These are phyloP conservation scores for Avena eriantha DNA, from an alignment of 176 grass and related monocot genomes.

Conservation along the genomic window DNA sequence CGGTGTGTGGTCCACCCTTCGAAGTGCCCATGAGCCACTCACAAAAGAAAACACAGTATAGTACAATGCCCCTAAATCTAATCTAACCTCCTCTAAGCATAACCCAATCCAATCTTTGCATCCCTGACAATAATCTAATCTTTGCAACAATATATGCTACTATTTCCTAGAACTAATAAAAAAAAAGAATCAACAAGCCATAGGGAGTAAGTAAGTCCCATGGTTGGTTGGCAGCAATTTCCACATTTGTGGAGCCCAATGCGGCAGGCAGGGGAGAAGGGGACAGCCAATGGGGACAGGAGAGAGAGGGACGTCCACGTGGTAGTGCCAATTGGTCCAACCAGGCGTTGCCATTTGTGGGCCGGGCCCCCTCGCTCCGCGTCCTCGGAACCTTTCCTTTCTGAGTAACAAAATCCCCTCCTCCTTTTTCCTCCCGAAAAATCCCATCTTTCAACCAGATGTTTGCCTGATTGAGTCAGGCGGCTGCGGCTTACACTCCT, in stretches of 20 bases:
- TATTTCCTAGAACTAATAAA: neutral
- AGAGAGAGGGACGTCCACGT: neutral
- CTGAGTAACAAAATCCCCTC: slow-evolving; percentile 45
- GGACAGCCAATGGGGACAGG: neutral
- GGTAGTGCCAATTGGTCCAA: neutral
- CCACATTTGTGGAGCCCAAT: neutral
- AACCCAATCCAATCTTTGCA: neutral
- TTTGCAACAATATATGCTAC: neutral
- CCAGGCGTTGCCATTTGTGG: slow-evolving; percentile 65
- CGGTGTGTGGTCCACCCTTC: neutral
- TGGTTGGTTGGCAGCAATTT: neutral
- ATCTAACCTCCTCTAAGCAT: neutral
- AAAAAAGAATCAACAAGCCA: neutral
- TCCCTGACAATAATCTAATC: neutral
- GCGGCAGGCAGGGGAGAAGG: neutral
- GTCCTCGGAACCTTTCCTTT: slow-evolving; percentile 54
- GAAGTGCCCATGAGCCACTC: neutral
- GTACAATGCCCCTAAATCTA: neutral
- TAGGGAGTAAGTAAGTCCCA: neutral
- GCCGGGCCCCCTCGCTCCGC: neutral
- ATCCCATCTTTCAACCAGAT: neutral
- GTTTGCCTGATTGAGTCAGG: slow-evolving; percentile 16
- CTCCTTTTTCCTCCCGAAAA: neutral
- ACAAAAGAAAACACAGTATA: neutral
- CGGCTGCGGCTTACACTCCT: neutral